Conservation (phyloP, 345 rosid genomes). For the Lepidium africanum region DNA sequence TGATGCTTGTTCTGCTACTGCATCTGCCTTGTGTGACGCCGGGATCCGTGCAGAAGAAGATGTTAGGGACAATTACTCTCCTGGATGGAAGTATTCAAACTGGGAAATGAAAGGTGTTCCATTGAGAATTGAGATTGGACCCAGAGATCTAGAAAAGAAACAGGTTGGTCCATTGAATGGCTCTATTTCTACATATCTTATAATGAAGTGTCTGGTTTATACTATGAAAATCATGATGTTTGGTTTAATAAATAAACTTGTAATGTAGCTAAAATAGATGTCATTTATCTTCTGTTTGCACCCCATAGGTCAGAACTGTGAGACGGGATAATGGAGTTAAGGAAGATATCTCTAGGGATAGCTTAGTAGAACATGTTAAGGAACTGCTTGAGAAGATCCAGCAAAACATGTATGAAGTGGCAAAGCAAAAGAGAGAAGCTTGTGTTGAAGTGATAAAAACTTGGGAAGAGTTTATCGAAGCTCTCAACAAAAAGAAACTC, state of each 20-base stretch:
- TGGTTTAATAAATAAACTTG: neutral
- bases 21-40: constrained; percentile 50
- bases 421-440: constrained; percentile 65
- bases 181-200: neutral
- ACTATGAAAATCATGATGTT: neutral
- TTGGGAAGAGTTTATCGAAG: constrained; percentile 80
- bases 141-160: constrained; percentile 71
- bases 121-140: constrained; percentile 93
- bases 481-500: constrained; percentile 70
- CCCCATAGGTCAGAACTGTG: constrained; percentile 68
- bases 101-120: constrained; percentile 99
- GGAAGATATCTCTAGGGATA: constrained; percentile 48
- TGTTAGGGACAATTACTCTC: constrained; percentile 83
- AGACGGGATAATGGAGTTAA: constrained; percentile 77
- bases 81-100: constrained; percentile 97
- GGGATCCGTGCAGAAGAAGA: constrained; percentile 79
- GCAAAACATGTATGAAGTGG: constrained; percentile 53
- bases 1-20: constrained; percentile 81
- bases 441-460: constrained; percentile 59
- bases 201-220: neutral
- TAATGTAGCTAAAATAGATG: neutral
- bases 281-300: constrained; percentile 1
- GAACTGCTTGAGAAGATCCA: constrained; percentile 57
- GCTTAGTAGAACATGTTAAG: constrained; percentile 54
- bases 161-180: constrained; percentile 41